phyloP scores from a whole-genome alignment of 306 rosid genomes.

The Quercus parvula region DNA sequence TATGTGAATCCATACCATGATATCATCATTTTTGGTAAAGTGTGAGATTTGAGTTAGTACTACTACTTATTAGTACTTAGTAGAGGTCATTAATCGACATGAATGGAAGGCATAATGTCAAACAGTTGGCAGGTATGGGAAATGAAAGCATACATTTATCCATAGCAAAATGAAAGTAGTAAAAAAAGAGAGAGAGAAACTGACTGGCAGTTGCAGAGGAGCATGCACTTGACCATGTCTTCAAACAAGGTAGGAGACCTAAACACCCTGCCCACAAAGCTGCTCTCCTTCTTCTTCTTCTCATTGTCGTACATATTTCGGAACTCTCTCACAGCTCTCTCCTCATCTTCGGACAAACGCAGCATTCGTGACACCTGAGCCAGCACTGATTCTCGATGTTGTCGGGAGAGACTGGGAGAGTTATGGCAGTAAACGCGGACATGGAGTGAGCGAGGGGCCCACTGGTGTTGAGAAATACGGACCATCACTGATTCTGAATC shows the following conservation, averaged over 20 bases:
- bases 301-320: neutral
- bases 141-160: neutral
- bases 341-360: conserved; percentile 38
- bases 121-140: too few relatives aligned
- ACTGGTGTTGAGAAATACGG: conserved; percentile 20
- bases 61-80: too few relatives aligned
- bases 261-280: conserved; percentile 39
- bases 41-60: too few relatives aligned
- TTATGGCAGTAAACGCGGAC: conserved; percentile 17
- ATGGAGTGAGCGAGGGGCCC: neutral
- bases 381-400: conserved; percentile 22
- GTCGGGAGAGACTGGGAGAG: conserved; percentile 9
- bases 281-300: conserved; percentile 1
- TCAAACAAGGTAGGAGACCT: conserved; percentile 54
- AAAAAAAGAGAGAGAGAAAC: neutral
- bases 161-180: too few relatives aligned
- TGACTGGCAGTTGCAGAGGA: conserved; percentile 54
- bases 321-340: conserved; percentile 31
- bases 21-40: too few relatives aligned
- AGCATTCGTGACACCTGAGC: conserved; percentile 46
- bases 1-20: too few relatives aligned
- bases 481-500: conserved; percentile 19
- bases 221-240: conserved; percentile 59
- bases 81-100: too few relatives aligned
- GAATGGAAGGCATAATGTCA: too few relatives aligned